Percentiles rank a stretch among this genome's conserved stretches.
phyloP scores from a whole-genome alignment of 371 early-diverging fungal genomes.

The Saksenaea oblongispora region DNA sequence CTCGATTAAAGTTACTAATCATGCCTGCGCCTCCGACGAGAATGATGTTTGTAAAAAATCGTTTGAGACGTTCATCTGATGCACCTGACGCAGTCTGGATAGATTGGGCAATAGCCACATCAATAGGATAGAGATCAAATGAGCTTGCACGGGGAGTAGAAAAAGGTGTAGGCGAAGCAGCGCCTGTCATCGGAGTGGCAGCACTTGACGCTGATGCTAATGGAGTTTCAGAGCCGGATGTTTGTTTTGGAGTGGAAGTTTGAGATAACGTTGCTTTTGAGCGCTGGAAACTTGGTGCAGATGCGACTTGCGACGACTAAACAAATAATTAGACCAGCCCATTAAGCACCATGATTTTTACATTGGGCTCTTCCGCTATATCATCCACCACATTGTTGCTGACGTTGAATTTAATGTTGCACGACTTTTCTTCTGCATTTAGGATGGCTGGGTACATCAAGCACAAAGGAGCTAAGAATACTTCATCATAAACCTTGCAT shows the following conservation, averaged over 20 bases:
- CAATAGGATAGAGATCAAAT: conserved; percentile 58
- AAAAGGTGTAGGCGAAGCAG: conserved; percentile 3
- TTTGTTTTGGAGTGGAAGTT: conserved; percentile 1
- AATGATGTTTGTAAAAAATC: conserved; percentile 75
- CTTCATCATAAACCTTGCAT: conserved; percentile 88
- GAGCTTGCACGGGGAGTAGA: background rate
- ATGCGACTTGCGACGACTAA: conserved; percentile 1
- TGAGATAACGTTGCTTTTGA: background rate
- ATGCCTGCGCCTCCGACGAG: conserved; percentile 87
- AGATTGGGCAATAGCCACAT: conserved; percentile 78
- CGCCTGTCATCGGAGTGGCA: conserved; percentile 2
- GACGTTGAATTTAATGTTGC: conserved; percentile 17
- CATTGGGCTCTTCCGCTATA: conserved; percentile 33
- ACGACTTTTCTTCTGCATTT: conserved; percentile 20
- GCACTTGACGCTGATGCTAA: background rate
- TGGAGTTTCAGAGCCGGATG: conserved; percentile 1
- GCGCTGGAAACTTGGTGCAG: conserved; percentile 10
- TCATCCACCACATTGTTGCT: conserved; percentile 36
- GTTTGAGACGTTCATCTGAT: conserved; percentile 71
- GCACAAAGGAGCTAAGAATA: conserved; percentile 73
- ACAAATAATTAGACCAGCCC: background rate
- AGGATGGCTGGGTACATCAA: conserved; percentile 62
- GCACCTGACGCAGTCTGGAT: conserved; percentile 60
- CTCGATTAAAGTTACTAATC: conserved; percentile 67
- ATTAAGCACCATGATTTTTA: conserved; percentile 11